phyloP scores from a whole-genome alignment of 345 rosid genomes.

The Euphorbia peplus region DNA sequence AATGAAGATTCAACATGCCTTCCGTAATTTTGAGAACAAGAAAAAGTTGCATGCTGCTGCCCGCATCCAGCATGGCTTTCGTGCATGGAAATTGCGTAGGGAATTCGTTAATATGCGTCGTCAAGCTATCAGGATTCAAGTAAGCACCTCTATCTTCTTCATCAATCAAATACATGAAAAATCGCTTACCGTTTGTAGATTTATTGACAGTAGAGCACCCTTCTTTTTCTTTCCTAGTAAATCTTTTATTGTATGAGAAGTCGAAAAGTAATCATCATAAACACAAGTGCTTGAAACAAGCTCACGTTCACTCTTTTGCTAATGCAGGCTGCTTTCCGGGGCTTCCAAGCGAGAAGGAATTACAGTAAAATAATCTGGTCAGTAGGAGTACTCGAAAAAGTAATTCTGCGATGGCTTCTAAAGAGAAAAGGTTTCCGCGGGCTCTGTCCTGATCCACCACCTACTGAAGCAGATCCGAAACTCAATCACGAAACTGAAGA shows the following conservation, averaged over 20 bases:
- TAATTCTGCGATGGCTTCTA: slow-evolving; percentile 75
- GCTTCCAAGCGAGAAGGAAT: slow-evolving; percentile 72
- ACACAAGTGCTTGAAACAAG: not conserved
- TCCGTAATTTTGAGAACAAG: slow-evolving; percentile 57
- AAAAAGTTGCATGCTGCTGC: slow-evolving; percentile 84
- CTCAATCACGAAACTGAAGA: slow-evolving; percentile 36
- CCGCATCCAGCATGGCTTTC: slow-evolving; percentile 80
- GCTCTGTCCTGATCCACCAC: slow-evolving; percentile 47
- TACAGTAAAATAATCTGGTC: slow-evolving; percentile 83
- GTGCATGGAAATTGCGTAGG: slow-evolving; percentile 73
- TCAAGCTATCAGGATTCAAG: slow-evolving; percentile 81
- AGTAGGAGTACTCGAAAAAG: slow-evolving; percentile 94
- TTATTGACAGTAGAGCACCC: not conserved
- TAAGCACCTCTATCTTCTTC: slow-evolving; percentile 25
- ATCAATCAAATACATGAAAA: not conserved
- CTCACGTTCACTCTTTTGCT: not conserved
- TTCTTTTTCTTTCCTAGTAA: not conserved
- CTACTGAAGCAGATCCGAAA: slow-evolving; percentile 26
- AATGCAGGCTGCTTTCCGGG: slow-evolving; percentile 85
- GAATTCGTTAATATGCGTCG: slow-evolving; percentile 73
- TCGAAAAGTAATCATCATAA: not conserved
- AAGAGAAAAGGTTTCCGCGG: slow-evolving; percentile 88
- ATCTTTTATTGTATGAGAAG: not conserved
- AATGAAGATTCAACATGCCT: slow-evolving; percentile 92
- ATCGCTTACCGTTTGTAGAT: not conserved